phyloP scores from a whole-genome alignment of 768 basidiomycete species.

The Tylopilus vinaceipallidus region DNA sequence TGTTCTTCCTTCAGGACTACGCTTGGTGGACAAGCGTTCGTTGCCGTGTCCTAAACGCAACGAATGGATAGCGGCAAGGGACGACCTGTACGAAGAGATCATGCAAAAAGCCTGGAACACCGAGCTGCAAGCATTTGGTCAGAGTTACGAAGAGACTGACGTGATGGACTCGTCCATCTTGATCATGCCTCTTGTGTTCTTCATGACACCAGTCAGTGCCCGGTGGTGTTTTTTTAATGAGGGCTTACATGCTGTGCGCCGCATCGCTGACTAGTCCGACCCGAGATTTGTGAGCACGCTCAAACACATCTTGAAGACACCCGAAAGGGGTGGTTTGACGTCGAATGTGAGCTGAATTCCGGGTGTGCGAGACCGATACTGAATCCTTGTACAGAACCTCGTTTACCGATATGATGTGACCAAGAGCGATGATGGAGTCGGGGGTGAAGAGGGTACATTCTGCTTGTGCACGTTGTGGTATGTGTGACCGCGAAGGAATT shows the following conservation, averaged over 20 bases:
- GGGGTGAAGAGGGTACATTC: slow-evolving; percentile 95
- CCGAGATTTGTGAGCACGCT: slow-evolving; percentile 87
- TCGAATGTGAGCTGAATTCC: slow-evolving; percentile 56
- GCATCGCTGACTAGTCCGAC: slow-evolving; percentile 54
- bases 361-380: background rate
- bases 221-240: background rate
- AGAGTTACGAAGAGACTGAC: slow-evolving; percentile 85
- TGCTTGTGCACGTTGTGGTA: slow-evolving; percentile 85
- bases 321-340: slow-evolving; percentile 87
- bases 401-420: slow-evolving; percentile 88
- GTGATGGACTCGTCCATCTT: slow-evolving; percentile 85
- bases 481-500: slow-evolving; percentile 8
- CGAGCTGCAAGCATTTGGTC: slow-evolving; percentile 67
- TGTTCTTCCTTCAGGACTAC: slow-evolving; percentile 51
- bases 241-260: background rate
- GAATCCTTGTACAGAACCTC: slow-evolving; percentile 52
- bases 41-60: slow-evolving; percentile 76
- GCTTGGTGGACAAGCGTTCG: slow-evolving; percentile 92
- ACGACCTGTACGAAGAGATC: slow-evolving; percentile 89
- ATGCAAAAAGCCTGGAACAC: slow-evolving; percentile 87
- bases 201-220: slow-evolving; percentile 69
- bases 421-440: slow-evolving; percentile 89
- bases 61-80: slow-evolving; percentile 75
- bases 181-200: slow-evolving; percentile 93
- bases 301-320: slow-evolving; percentile 78